Base-by-base conservation (phyloP, 1,284 basidiomycete species). In the Ustilago sp. region DNA sequence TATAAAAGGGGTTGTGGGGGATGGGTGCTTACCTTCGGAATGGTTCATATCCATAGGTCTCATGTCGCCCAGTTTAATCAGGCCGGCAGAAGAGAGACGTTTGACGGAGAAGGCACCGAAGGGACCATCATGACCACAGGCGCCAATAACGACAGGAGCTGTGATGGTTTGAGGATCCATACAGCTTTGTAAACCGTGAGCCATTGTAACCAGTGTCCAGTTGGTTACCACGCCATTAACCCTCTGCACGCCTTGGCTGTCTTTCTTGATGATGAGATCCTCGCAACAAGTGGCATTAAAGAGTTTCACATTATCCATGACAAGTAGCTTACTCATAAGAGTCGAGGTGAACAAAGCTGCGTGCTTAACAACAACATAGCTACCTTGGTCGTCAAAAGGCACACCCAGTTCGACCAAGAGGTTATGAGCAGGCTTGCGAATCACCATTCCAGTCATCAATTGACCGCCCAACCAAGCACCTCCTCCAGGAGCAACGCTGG, bases 71-170 rank as follows among this genome's bases (percentile, higher is more conserved):
- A 94, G 88, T 86, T 92, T 91, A 80, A 92, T 87, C 71, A 94
- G 87, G 19, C 93, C 93, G 43, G 91, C 90, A 74, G 91, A 92
- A 63, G 92, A 92, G 66, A 94, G 89, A 41, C 93, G 89, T 87
- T 94, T 94, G 68, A 93, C 93, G 38, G 90, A 91, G 87, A 94
- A 94, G 3, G 93, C 93, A 48, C 93, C 93, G 90, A 93, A 93
- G 0, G 92, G 92, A 0, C 93, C 93, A 80, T 93, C 93, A 84
- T 93, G 92, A 13, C 92, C 90, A 38, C 91, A 92, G 45, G 85
- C 85, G 9, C 85, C 86, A 53, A 80, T 79, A 76, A 93, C 87
- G n/a, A 94, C 88, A 0, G 92, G 92, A 1, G 80, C 79, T 13
- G 80, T 81, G 60, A 81, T 81, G 48, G 78, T 93, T 87, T 92